A percentile compares a stretch with the other conserved stretches of the same genome.
Conservation (phyloP, 2,329 filamentous ascomycete species). For the Penicillium sp. region DNA sequence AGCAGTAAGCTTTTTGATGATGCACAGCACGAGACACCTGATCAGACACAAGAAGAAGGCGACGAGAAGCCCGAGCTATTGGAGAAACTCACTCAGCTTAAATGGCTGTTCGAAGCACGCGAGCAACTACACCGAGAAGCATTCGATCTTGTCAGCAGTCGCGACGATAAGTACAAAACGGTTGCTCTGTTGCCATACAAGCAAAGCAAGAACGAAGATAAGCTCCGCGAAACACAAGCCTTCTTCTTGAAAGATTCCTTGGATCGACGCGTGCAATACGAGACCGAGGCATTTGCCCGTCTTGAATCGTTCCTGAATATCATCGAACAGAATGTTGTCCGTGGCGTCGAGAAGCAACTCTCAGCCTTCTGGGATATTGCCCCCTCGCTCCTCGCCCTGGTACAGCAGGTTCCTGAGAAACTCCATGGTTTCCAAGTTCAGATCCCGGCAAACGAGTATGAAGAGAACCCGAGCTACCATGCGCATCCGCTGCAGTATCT, state of each 20-base stretch:
- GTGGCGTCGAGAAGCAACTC: conserved; percentile 87
- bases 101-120: conserved; percentile 96
- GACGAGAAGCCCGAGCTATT: conserved; percentile 92
- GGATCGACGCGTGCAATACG: conserved; percentile 69
- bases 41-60: conserved; percentile 89
- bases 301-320: conserved; percentile 75
- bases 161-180: conserved; percentile 81
- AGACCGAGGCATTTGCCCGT: conserved; percentile 70
- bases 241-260: conserved; percentile 82
- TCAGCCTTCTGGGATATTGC: conserved; percentile 98
- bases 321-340: conserved; percentile 79
- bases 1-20: conserved; percentile 72
- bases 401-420: conserved; percentile 72
- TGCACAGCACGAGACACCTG: conserved; percentile 67
- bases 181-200: conserved; percentile 83
- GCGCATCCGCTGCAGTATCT: conserved; percentile 87
- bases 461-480: conserved; percentile 81
- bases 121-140: conserved; percentile 82
- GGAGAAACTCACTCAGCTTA: conserved; percentile 90
- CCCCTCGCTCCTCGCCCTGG: conserved; percentile 72
- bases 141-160: conserved; percentile 80
- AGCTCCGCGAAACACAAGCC: conserved; percentile 72
- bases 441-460: conserved; percentile 74
- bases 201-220: conserved; percentile 70
- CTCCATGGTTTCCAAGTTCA: conserved; percentile 66